Base-by-base conservation (phyloP, 805 yeast species). In the Komagataella pastoris region DNA sequence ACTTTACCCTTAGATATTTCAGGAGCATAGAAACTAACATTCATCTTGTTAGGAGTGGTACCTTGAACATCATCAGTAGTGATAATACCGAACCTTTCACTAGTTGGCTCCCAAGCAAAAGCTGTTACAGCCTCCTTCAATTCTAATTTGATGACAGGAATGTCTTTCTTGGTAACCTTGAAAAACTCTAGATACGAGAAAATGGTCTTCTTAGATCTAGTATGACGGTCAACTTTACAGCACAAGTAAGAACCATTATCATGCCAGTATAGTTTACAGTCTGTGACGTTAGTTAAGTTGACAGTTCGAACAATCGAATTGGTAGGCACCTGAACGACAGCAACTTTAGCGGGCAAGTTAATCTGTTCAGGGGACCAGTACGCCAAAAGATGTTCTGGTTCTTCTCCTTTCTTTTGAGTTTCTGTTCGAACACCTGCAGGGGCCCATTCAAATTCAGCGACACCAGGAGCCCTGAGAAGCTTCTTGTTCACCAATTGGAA, bases 21-120 rank as follows among this genome's bases (percentile, higher is more conserved):
- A 51, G 88, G 82, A 36, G 91, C 95, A 63, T 79, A 95, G 76
- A 93, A 90, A 4, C 86, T 71, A 49, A 88, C 75, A 47, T 71
- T 74, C 19, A 52, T 54, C 62, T 87, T 87, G 62, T 77, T 79
- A 53, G 82, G 70, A 56, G 83, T 74, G 40, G 91, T 77, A 51
- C 83, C 78, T 61, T 84, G 82, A 56, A 75, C 72, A 55, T 79
- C 83, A 51, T 70, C 61, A 62, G 83, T 76, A 19, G 93, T 80
- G 60, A 91, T 81, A 50, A 85, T 78, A 54, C 85, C 83, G 60
- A 93, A 90, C 65, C 97, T 79, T 65, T 88, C 91, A 44, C 91
- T 83, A 57, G 75, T 79, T 61, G 99, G 97, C 73, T 95, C 99
- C 98, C 98, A 93, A 52, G 88, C 90, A 69, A 93, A 85, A 66